Evolutionary conservation across 257 asterid species (phyloP).

Genomic region (Solanum pimpinellifolium): DNA sequence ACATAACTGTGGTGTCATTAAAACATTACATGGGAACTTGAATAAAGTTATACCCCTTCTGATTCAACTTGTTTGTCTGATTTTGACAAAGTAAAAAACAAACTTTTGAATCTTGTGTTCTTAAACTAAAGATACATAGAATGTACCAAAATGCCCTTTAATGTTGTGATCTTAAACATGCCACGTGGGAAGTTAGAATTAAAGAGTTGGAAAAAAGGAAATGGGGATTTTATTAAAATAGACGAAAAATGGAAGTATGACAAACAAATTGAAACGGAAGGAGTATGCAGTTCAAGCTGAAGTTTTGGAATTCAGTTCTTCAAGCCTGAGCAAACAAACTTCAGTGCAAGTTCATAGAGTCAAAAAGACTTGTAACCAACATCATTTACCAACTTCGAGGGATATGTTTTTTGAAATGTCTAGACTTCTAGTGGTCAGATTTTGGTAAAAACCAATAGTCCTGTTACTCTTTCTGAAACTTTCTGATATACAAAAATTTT

Average conservation of each 20-base stretch:
- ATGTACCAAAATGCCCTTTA: not conserved
- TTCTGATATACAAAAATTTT: not conserved
- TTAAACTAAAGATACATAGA: not conserved
- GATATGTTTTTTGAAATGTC: not conserved
- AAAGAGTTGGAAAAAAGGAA: not conserved
- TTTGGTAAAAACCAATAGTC: not conserved
- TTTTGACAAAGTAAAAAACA: not conserved
- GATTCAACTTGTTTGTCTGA: not conserved
- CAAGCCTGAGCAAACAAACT: not conserved
- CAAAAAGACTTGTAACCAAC: not conserved
- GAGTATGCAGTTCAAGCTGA: not conserved
- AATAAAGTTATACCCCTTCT: not conserved
- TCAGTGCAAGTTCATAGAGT: not conserved
- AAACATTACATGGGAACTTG: not conserved
- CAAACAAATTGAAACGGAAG: not conserved
- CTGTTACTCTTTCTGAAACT: not conserved
- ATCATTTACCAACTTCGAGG: not conserved
- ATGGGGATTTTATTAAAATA: not conserved
- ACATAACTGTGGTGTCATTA: not conserved
- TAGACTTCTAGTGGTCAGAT: not conserved
- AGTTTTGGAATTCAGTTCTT: not conserved
- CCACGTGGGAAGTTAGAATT: not conserved
- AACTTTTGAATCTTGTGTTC: not conserved
- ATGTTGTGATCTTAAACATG: not conserved
- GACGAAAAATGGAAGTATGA: not conserved